Evolutionary conservation across 768 basidiomycete species (phyloP).

Genomic region (Suillus discolor): DNA sequence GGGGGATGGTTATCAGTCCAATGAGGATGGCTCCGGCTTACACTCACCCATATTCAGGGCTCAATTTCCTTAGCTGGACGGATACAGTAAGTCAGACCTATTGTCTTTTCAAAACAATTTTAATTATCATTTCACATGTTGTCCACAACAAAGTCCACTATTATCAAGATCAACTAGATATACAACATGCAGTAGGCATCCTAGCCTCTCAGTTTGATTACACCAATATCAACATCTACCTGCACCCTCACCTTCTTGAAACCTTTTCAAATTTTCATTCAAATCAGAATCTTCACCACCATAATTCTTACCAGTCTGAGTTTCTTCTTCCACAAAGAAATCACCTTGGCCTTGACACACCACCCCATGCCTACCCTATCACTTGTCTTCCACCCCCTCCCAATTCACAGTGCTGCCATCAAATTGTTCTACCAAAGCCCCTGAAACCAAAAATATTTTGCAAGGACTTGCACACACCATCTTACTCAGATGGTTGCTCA

Average conservation of each 20-base stretch:
- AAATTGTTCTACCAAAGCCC: too few species aligned
- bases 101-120: slow-evolving; percentile 40
- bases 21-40: slow-evolving; percentile 75
- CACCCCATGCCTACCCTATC: slow-evolving; percentile 41
- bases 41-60: slow-evolving; percentile 70
- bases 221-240: slow-evolving; percentile 36
- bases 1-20: slow-evolving; percentile 71
- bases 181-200: slow-evolving; percentile 49
- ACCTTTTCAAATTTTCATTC: slow-evolving; percentile 44
- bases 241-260: slow-evolving; percentile 46
- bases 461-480: too few species aligned
- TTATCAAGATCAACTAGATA: slow-evolving; percentile 45
- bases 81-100: slow-evolving; percentile 53
- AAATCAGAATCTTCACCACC: slow-evolving; percentile 21
- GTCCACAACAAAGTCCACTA: slow-evolving; percentile 73
- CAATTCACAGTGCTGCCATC: too few species aligned
- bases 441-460: too few species aligned
- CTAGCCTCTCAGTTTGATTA: slow-evolving; percentile 58
- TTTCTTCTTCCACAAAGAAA: slow-evolving; percentile 45
- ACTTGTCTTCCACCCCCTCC: slow-evolving; percentile 44
- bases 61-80: slow-evolving; percentile 46
- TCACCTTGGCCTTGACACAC: slow-evolving; percentile 47
- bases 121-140: slow-evolving; percentile 38
- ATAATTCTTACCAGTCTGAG: slow-evolving; percentile 44
- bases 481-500: too few species aligned